Evolutionary conservation across 208 protist genomes (phyloP), one percentile per base, ranked within the genome.

Genomic region (Wallacemonas sp.): DNA sequence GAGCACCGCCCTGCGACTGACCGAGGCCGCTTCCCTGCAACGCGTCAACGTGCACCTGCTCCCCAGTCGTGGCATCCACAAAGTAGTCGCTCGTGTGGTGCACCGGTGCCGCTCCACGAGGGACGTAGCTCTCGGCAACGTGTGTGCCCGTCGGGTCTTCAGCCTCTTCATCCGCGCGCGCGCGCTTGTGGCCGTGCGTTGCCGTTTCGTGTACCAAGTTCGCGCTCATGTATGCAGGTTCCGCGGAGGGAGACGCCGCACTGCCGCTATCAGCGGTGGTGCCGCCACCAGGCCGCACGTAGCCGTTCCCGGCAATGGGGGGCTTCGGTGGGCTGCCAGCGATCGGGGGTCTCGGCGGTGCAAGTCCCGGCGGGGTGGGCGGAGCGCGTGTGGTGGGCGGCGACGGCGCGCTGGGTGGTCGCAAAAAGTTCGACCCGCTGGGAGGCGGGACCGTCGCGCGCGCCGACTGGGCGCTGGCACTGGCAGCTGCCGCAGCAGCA

Each of bases 141-240:
- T 59, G 53, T 21, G 53, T 27, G 9, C 39, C 24, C 19, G 37
- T 44, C 3, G 38, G 17, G 15, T 12, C 38, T 3, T 3, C 54
- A 8, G 54, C 42, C 34, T 4, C 24, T 10, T 52, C 41, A 21
- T 71, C 34, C 34, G 46, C 46, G 44, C 32, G 58, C 19, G 24
- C 57, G n/a, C 68, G 71, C 36, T 74, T 78, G n/a, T 62, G 54
- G 6, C 48, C 41, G 46, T 59, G 5, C 42, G 68, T 26, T 45
- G 71, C 33, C 0, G 65, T 73, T 21, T 55, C 57, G 36, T 21
- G 73, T 2, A 93, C 79, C 1, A 94, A 71, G 26, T 66, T 58
- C 21, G 73, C 63, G 68, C 85, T 94, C 66, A 94, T 89, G 59
- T 81, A 92, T n/a, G 78, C 76, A 3, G 88, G 80, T 17, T 66